A percentile compares a stretch with the other conserved stretches of the same genome.
Conservation (phyloP, 1,284 basidiomycete species). For the Malassezia nana region DNA sequence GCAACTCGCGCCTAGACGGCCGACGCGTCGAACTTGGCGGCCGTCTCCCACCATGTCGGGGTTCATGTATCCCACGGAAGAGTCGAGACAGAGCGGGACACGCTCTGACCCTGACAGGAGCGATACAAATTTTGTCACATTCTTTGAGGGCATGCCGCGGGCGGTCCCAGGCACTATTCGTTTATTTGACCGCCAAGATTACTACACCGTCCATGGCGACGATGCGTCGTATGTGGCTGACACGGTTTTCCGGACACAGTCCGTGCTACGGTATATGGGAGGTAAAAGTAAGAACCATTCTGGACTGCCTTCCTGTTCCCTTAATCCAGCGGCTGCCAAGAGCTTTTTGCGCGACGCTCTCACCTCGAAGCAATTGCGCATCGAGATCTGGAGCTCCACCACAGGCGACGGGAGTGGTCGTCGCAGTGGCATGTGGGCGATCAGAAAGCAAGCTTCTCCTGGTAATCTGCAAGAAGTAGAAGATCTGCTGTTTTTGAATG, state of each 20-base stretch:
- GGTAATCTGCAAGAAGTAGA: conserved; percentile 89
- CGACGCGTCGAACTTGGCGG: not conserved
- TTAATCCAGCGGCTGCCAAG: conserved; percentile 73
- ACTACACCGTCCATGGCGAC: conserved; percentile 75
- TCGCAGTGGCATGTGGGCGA: conserved; percentile 58
- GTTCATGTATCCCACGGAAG: conserved; percentile 37
- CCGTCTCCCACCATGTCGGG: conserved; percentile 30
- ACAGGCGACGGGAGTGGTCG: conserved; percentile 52
- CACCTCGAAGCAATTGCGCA: conserved; percentile 75
- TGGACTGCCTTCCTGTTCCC: conserved; percentile 55
- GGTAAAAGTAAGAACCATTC: conserved; percentile 21
- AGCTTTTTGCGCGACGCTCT: conserved; percentile 78
- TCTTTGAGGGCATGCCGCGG: conserved; percentile 30
- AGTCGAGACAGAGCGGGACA: conserved; percentile 11
- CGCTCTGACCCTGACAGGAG: conserved; percentile 19
- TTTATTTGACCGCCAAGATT: conserved; percentile 56
- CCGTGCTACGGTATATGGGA: conserved; percentile 41
- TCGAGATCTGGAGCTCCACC: conserved; percentile 62
- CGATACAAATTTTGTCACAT: conserved; percentile 33
- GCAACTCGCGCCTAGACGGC: not conserved
- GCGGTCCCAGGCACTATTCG: conserved; percentile 34
- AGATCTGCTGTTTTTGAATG: conserved; percentile 76
- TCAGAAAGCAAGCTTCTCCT: conserved; percentile 83
- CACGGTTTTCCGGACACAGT: conserved; percentile 55
- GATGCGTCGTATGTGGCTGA: conserved; percentile 81